Conservation (phyloP, 495 filamentous ascomycete genomes). For the Oidiodendron maius region DNA sequence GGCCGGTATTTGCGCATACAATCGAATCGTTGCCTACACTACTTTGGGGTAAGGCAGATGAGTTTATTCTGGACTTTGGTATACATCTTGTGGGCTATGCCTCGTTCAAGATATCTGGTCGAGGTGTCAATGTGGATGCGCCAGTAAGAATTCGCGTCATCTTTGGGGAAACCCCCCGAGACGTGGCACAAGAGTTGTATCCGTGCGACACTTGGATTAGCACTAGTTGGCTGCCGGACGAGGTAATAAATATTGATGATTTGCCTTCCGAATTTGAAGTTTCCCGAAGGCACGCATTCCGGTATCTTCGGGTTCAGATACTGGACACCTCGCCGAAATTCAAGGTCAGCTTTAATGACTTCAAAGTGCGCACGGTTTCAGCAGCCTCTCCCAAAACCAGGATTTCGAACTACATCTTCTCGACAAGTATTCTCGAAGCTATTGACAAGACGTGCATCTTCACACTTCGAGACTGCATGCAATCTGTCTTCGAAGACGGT, state of each 20-base stretch:
- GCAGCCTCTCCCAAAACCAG: slow-evolving; percentile 15
- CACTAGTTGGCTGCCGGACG: slow-evolving; percentile 25
- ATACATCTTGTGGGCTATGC: slow-evolving; percentile 24
- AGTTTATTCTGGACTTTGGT: slow-evolving; percentile 26
- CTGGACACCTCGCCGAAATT: slow-evolving; percentile 23
- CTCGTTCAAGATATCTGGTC: slow-evolving; percentile 24
- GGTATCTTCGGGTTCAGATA: slow-evolving; percentile 22
- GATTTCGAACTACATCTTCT: too few species aligned
- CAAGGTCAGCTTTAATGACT: slow-evolving; percentile 19
- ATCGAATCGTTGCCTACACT: slow-evolving; percentile 13
- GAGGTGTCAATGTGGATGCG: slow-evolving; percentile 25
- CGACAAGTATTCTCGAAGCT: too few species aligned
- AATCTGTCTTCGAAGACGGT: slow-evolving; percentile 26
- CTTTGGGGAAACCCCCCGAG: slow-evolving; percentile 24
- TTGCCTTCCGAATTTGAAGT: slow-evolving; percentile 19
- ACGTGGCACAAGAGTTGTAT: slow-evolving; percentile 20
- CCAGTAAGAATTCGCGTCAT: slow-evolving; percentile 22
- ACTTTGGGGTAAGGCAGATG: slow-evolving; percentile 21
- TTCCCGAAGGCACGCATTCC: slow-evolving; percentile 23
- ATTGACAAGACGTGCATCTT: too few species aligned
- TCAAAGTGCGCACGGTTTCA: slow-evolving; percentile 16
- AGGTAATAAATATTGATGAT: slow-evolving; percentile 24
- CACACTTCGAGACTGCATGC: slow-evolving; percentile 25
- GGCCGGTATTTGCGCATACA: slow-evolving; percentile 6
- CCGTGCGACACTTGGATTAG: slow-evolving; percentile 25